Evolutionary conservation across 2,329 filamentous ascomycete genomes (phyloP), one percentile per base, ranked within the genome.

Genomic region (Fusarium haematococcum): DNA sequence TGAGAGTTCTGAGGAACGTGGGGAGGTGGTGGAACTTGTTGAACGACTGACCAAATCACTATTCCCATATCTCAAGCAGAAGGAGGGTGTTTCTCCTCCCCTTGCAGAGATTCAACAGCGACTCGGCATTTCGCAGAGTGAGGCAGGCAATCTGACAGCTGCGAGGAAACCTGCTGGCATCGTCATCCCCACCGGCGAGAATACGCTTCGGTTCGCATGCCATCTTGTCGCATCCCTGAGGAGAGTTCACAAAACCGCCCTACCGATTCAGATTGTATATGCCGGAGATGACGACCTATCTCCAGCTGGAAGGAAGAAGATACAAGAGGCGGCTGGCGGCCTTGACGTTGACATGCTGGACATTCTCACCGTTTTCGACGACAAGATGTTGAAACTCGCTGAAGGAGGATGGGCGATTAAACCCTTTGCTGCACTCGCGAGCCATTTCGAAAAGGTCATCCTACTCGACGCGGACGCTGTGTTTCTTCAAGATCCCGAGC

Each of bases 401-500:
- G 45, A 78, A 16, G 81, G 81, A 4, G 80, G 80, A 2, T 85
- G 83, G 83, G 84, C 84, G 16, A 82, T 85, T 58, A 85, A 86
- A 54, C 76, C 83, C 4, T 86, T 86, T 23, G 84, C 84, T 8
- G 79, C 79, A 0, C 73, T 86, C 13, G 82, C 81, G 1, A 82
- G 80, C 11, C 71, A 64, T 1, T 85, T 82, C 62, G 79, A 83
- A 16, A 73, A 84, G 30, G 82, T 84, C 5, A 80, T 85, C 14
- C 70, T 85, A 2, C 71, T 85, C 3, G 84, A 86, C 30, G 80
- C 84, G 30, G 84, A 85, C 48, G 78, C 80, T 1, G 82, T 86
- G 0, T 84, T 85, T 56, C 65, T 85, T 0, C 83, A 84, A 59
- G 65, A 78, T 0, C 84, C 84, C 0, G 77, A 79, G n/a, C 58